Conservation (phyloP, 805 yeast genomes). For the Candida patagonica region DNA sequence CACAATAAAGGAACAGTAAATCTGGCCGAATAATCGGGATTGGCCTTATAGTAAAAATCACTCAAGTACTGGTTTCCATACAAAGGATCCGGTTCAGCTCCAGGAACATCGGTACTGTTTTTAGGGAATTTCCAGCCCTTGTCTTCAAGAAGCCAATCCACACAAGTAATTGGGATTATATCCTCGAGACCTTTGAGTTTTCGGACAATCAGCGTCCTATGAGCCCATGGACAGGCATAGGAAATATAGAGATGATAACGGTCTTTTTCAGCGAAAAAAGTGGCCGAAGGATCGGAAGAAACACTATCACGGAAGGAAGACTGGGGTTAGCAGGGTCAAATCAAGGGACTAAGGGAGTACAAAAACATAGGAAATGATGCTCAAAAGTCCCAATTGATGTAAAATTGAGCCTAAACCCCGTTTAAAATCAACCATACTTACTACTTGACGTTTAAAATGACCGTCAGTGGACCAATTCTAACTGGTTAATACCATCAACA, state of each 20-base stretch:
- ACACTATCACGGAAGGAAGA: slow-evolving; percentile 54
- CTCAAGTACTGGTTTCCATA: slow-evolving; percentile 52
- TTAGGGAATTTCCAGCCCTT: slow-evolving; percentile 82
- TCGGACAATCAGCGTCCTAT: slow-evolving; percentile 67
- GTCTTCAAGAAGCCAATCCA: slow-evolving; percentile 82
- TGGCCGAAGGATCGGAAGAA: slow-evolving; percentile 46
- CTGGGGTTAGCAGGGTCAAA: slow-evolving; percentile 7
- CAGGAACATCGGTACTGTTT: slow-evolving; percentile 36
- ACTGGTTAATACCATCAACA: too few relatives aligned
- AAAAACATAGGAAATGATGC: neutral
- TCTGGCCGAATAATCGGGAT: slow-evolving; percentile 70
- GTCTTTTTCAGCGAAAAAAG: slow-evolving; percentile 62
- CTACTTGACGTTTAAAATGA: slow-evolving; percentile 16
- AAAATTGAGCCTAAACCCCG: too few relatives aligned
- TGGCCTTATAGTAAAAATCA: slow-evolving; percentile 65
- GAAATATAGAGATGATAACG: slow-evolving; percentile 86
- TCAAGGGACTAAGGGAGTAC: neutral
- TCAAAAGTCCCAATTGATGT: too few relatives aligned
- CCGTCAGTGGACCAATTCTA: slow-evolving; percentile 12
- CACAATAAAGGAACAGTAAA: slow-evolving; percentile 90
- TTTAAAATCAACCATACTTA: too few relatives aligned
- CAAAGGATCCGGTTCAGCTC: slow-evolving; percentile 47
- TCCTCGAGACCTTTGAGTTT: slow-evolving; percentile 62
- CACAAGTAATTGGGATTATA: slow-evolving; percentile 47
- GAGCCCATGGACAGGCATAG: slow-evolving; percentile 85